A percentile compares a stretch with the other conserved stretches of the same genome.
Conservation (phyloP, 2,329 filamentous ascomycete species). For the Gaeumannomyces sp. region DNA sequence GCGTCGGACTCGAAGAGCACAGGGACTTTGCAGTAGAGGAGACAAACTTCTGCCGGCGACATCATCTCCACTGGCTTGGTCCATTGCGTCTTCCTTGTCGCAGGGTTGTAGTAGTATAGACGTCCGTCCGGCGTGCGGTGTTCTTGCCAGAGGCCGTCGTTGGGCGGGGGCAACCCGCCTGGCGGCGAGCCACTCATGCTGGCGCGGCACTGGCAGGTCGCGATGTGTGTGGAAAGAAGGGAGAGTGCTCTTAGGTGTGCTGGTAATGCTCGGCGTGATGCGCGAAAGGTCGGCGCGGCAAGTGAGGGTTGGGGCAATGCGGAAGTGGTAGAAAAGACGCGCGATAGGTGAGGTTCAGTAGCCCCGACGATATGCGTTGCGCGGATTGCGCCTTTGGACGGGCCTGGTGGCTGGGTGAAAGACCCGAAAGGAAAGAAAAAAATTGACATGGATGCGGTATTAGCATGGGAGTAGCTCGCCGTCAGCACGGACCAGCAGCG, state of each 20-base stretch:
- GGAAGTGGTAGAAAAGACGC: background rate
- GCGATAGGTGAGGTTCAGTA: background rate
- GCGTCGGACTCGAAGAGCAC: constrained; percentile 10
- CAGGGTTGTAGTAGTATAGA: constrained; percentile 83
- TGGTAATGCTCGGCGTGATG: background rate
- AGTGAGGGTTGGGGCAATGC: background rate
- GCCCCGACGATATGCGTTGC: background rate
- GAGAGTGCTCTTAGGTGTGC: background rate
- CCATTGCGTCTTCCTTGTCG: constrained; percentile 89
- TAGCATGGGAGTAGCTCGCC: background rate
- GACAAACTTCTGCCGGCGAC: constrained; percentile 67
- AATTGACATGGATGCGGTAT: background rate
- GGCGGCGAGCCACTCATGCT: constrained; percentile 7
- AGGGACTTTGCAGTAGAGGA: background rate
- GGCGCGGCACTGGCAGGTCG: background rate
- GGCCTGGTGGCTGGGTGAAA: background rate
- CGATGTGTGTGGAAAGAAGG: too few species aligned
- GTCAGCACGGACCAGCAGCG: background rate
- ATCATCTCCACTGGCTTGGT: constrained; percentile 87
- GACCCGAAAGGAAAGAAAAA: background rate
- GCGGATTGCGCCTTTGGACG: background rate
- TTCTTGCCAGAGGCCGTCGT: constrained; percentile 63
- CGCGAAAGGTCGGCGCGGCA: background rate
- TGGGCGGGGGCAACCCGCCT: constrained; percentile 10
- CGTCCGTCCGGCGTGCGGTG: constrained; percentile 75